phyloP scores from a whole-genome alignment of 805 yeast species.

The Wickerhamiella brachini region DNA sequence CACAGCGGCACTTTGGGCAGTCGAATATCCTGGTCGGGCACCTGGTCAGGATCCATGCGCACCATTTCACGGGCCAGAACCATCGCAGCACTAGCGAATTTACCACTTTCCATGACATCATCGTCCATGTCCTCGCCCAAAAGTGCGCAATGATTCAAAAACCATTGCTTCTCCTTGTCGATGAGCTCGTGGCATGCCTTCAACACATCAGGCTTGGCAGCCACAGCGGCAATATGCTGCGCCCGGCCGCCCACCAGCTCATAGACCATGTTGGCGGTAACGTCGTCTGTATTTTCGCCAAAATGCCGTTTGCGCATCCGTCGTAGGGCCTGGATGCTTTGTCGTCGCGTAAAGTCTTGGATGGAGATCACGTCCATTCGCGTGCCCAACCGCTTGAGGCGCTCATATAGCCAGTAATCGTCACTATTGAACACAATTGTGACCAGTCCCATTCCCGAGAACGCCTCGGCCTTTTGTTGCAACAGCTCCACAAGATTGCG shows the following conservation, averaged over 20 bases:
- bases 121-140: slow-evolving; percentile 74
- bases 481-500: slow-evolving; percentile 52
- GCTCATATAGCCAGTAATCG: slow-evolving; percentile 78
- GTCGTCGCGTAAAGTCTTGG: slow-evolving; percentile 38
- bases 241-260: slow-evolving; percentile 73
- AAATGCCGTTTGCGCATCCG: slow-evolving; percentile 33
- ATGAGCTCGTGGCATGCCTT: slow-evolving; percentile 55
- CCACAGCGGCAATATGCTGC: slow-evolving; percentile 60
- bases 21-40: slow-evolving; percentile 13
- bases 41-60: slow-evolving; percentile 38
- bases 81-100: slow-evolving; percentile 64
- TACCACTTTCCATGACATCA: slow-evolving; percentile 76
- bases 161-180: slow-evolving; percentile 76
- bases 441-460: slow-evolving; percentile 59
- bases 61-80: slow-evolving; percentile 55
- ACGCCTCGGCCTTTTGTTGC: slow-evolving; percentile 71
- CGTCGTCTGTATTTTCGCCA: slow-evolving; percentile 28
- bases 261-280: slow-evolving; percentile 40
- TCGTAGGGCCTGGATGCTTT: slow-evolving; percentile 40
- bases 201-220: slow-evolving; percentile 23
- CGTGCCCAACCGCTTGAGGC: slow-evolving; percentile 57
- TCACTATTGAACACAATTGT: slow-evolving; percentile 66
- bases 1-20: slow-evolving; percentile 68
- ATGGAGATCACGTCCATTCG: slow-evolving; percentile 60
- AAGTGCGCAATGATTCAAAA: slow-evolving; percentile 67